Base-by-base conservation (phyloP, 148 eudicot species). In the Cornus suecica region DNA sequence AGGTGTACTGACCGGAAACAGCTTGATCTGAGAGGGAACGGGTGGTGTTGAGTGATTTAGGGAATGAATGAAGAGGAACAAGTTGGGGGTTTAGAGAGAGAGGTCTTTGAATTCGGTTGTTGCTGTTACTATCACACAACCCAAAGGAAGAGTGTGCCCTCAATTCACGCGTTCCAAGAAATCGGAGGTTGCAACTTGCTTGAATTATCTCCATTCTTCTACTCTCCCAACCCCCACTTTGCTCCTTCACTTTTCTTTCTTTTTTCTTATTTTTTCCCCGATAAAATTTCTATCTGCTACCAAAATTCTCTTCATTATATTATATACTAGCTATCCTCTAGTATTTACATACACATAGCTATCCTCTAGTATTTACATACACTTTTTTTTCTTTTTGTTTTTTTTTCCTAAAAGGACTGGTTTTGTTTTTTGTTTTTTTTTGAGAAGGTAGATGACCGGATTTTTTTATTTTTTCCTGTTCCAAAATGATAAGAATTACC, bases 11-110 rank as follows among this genome's bases (percentile, higher is more conserved):
- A 86, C 89, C 81, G 18, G 85, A 31, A 37, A 73, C 20, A 41
- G 65, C 34, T 3, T 84, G 81, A 42, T 84, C 81, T 22, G 81
- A 51, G 52, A 87, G 74, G 11, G 90, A 81, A 60, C 32, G 63
- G 69, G 80, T 25, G 23, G 64, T 18, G 61, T 56, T 41, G 79
- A 66, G 70, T 31, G 68, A 63, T 45, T 77, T 68, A 61, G 16
- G 45, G 68, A 26, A 42, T 63, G 37, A 20, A 54, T 2, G 18
- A 54, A 71, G 77, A 64, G 24, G 62, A 27, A n/a, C n/a, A n/a
- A 8, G 15, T 28, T 11, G 67, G 83, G 52, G 62, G 23, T 54
- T 68, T 78, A 13, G 80, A 66, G 71, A 68, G 75, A 72, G 65
- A 45, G 66, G 73, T 8, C 4, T 31, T 56, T 76, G 56, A 58